Conservation (phyloP, 169 alveolate genomes). For the Cryptosporidium sp. region DNA sequence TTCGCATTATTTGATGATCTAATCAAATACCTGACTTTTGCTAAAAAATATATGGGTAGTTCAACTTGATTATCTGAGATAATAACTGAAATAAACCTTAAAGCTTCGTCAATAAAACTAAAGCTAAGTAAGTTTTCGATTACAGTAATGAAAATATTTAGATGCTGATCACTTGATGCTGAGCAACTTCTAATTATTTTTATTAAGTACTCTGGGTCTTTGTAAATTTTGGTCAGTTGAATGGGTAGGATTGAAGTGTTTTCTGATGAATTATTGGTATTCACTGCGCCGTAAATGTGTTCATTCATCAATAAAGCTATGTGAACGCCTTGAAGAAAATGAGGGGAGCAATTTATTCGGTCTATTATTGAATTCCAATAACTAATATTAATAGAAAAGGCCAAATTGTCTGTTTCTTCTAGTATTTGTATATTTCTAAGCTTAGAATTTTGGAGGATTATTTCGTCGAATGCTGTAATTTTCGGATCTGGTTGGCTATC, state of each 20-base stretch:
- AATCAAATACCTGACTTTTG: slow-evolving; percentile 8
- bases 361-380: slow-evolving; percentile 28
- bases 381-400: neutral
- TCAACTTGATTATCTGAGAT: neutral
- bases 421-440: neutral
- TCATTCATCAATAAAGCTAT: neutral
- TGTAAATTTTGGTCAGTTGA: neutral
- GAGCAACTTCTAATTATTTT: neutral
- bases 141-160: neutral
- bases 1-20: neutral
- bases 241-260: neutral
- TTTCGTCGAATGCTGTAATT: slow-evolving; percentile 14
- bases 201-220: slow-evolving; percentile 21
- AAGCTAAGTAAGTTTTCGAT: slow-evolving; percentile 1
- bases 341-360: slow-evolving; percentile 30
- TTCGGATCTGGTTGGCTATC: neutral
- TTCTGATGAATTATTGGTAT: neutral
- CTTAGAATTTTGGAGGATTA: slow-evolving; percentile 15
- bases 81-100: neutral
- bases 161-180: neutral
- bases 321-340: slow-evolving; percentile 39
- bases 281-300: neutral
- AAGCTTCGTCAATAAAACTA: neutral
- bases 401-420: neutral
- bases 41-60: slow-evolving; percentile 1